Conservation (phyloP, 1,284 basidiomycete genomes). For the Volvariella volvacea region DNA sequence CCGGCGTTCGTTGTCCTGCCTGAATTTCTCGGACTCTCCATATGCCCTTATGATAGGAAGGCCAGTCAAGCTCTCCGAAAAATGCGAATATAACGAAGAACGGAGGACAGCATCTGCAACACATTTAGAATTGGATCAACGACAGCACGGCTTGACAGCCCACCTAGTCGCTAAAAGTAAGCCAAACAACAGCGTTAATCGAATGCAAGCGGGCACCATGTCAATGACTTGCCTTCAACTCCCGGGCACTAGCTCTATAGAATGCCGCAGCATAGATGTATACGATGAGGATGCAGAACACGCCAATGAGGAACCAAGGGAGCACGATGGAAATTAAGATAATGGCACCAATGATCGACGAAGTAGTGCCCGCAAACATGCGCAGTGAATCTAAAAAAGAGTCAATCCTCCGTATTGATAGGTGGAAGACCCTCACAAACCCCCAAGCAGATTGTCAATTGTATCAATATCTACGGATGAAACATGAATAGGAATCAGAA, state of each 20-base stretch:
- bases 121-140: too few relatives aligned
- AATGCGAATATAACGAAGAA: slow-evolving; percentile 76
- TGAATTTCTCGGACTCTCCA: slow-evolving; percentile 65
- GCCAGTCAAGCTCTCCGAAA: slow-evolving; percentile 84
- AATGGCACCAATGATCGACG: slow-evolving; percentile 66
- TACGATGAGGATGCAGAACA: slow-evolving; percentile 49
- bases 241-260: slow-evolving; percentile 84
- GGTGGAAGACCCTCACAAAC: slow-evolving; percentile 18
- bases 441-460: slow-evolving; percentile 70
- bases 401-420: slow-evolving; percentile 2
- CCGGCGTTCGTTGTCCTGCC: slow-evolving; percentile 66
- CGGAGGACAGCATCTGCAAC: slow-evolving; percentile 48
- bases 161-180: slow-evolving; percentile 41
- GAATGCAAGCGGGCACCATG: too few relatives aligned
- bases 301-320: slow-evolving; percentile 81
- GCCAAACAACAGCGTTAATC: too few relatives aligned
- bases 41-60: slow-evolving; percentile 87
- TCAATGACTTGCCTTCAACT: slow-evolving; percentile 60
- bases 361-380: slow-evolving; percentile 63
- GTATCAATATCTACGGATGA: slow-evolving; percentile 71
- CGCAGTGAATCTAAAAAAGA: slow-evolving; percentile 57
- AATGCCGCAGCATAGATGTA: slow-evolving; percentile 70
- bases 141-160: slow-evolving; percentile 5
- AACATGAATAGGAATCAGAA: not conserved
- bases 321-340: slow-evolving; percentile 75